Evolutionary conservation across 495 filamentous ascomycete genomes (phyloP).

Genomic region (Penicillium silybi): DNA sequence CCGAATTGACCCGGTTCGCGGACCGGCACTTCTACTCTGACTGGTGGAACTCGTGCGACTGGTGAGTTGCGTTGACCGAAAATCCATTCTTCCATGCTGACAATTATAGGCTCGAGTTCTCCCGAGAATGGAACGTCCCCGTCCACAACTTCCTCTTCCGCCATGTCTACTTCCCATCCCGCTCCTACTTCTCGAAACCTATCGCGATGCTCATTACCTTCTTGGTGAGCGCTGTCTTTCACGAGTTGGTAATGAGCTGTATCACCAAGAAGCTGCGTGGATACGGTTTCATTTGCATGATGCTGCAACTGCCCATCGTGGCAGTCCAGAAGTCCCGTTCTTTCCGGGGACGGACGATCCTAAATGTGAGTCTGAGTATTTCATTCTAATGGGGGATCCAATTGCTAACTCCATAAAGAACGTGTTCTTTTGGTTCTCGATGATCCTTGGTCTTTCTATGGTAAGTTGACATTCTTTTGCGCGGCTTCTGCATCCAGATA

Average conservation of each 20-base stretch:
- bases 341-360: conserved; percentile 65
- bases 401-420: conserved; percentile 44
- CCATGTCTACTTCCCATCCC: conserved; percentile 84
- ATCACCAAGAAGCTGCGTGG: conserved; percentile 96
- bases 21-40: conserved; percentile 96
- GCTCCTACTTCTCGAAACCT: conserved; percentile 67
- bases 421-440: conserved; percentile 88
- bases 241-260: conserved; percentile 96
- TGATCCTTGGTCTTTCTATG: conserved; percentile 87
- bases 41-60: conserved; percentile 78
- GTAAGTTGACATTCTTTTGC: conserved; percentile 45
- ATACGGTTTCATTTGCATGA: conserved; percentile 91
- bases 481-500: background rate
- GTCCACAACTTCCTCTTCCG: conserved; percentile 97
- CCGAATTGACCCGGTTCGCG: conserved; percentile 87
- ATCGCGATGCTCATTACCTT: conserved; percentile 90
- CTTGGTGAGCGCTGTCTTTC: conserved; percentile 79
- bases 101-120: conserved; percentile 78
- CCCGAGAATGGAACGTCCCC: conserved; percentile 94
- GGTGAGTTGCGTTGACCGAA: conserved; percentile 25
- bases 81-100: background rate
- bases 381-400: background rate
- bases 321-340: conserved; percentile 78
- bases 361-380: conserved; percentile 55
- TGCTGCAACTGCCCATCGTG: conserved; percentile 93